Percentiles rank a stretch among this genome's conserved stretches.
Evolutionary conservation across 352 stramenopile species (phyloP).

Genomic region (Globisporangium sylvaticum): DNA sequence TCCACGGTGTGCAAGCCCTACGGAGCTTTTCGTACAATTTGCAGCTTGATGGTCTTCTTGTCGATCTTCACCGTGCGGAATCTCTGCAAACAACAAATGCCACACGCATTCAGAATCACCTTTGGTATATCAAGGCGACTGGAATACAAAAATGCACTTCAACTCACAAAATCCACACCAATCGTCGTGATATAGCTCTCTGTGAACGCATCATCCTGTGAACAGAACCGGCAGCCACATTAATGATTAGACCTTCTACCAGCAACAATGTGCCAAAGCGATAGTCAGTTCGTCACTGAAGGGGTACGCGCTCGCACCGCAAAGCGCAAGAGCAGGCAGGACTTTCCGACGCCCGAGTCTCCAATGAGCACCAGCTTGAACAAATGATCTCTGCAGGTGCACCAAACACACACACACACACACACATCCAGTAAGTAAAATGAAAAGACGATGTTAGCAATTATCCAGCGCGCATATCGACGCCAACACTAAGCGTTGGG

Average conservation of each 20-base stretch:
- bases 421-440: background rate
- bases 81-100: conserved; percentile 34
- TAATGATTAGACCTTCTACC: background rate
- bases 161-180: conserved; percentile 92
- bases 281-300: conserved; percentile 1
- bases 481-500: background rate
- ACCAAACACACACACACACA: background rate
- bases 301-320: conserved; percentile 53
- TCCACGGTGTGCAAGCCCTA: background rate
- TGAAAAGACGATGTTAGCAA: conserved; percentile 1
- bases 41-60: conserved; percentile 98
- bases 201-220: conserved; percentile 95
- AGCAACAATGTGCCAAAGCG: background rate
- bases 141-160: background rate
- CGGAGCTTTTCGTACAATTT: conserved; percentile 87
- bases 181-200: conserved; percentile 98
- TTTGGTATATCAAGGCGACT: background rate
- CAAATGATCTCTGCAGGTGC: conserved; percentile 81
- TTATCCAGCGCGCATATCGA: background rate
- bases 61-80: conserved; percentile 98
- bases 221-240: background rate
- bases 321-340: conserved; percentile 96
- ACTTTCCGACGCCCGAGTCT: conserved; percentile 98
- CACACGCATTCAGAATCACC: background rate
- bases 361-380: conserved; percentile 99